Evolutionary conservation across 1,284 basidiomycete species (phyloP).

Genomic region (Ceratorhiza oryzae-sativae): DNA sequence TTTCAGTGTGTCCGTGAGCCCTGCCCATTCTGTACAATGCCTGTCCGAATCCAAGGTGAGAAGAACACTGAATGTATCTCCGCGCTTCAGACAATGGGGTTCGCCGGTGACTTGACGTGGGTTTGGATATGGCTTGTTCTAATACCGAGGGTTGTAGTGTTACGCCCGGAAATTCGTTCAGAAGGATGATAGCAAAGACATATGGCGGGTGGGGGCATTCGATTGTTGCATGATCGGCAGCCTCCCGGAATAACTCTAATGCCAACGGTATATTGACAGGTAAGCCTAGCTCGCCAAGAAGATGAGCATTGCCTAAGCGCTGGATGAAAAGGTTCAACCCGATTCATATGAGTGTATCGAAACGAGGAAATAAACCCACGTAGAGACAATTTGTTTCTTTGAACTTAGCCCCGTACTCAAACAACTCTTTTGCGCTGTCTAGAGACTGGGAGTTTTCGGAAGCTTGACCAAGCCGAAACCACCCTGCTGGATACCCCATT

Average conservation of each 20-base stretch:
- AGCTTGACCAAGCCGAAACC: slow-evolving; percentile 90
- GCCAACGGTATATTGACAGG: slow-evolving; percentile 64
- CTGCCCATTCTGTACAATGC: slow-evolving; percentile 95
- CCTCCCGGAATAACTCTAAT: slow-evolving; percentile 74
- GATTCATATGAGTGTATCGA: slow-evolving; percentile 24
- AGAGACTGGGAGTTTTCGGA: slow-evolving; percentile 88
- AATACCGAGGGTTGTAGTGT: slow-evolving; percentile 64
- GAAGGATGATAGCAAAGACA: slow-evolving; percentile 77
- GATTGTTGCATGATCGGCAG: slow-evolving; percentile 78
- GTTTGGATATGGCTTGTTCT: slow-evolving; percentile 58
- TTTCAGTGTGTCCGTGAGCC: slow-evolving; percentile 88
- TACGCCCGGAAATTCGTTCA: slow-evolving; percentile 75
- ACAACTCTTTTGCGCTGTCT: slow-evolving; percentile 77
- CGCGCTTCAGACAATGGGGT: slow-evolving; percentile 59
- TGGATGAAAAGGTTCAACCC: slow-evolving; percentile 48
- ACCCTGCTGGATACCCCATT: slow-evolving; percentile 73
- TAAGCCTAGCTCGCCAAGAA: slow-evolving; percentile 85
- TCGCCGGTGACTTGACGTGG: slow-evolving; percentile 47
- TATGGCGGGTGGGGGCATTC: slow-evolving; percentile 87
- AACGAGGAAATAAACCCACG: slow-evolving; percentile 58
- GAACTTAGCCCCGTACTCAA: slow-evolving; percentile 75
- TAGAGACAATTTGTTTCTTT: slow-evolving; percentile 80
- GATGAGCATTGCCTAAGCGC: slow-evolving; percentile 89
- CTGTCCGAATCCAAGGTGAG: slow-evolving; percentile 84
- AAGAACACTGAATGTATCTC: slow-evolving; percentile 77